Base-by-base conservation (phyloP, 495 filamentous ascomycete genomes). In the Gamarada debralockiae region DNA sequence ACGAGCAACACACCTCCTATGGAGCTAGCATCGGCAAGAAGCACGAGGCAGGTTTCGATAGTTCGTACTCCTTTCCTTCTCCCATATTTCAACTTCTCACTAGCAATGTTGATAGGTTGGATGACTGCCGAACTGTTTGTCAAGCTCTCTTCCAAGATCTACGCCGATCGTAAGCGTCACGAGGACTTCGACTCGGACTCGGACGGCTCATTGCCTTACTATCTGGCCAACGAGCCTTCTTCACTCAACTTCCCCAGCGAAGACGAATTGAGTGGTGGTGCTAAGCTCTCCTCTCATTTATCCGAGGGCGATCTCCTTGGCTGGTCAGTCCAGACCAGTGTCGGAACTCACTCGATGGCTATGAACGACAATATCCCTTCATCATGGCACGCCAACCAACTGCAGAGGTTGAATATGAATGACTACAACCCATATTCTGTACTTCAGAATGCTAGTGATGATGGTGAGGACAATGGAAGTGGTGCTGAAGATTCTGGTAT, bases 41-140 rank as follows among this genome's bases (percentile, higher is more conserved):
- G 27, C 87, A 90, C 46, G 79, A 89, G 63, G 87, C 86, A 15
- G 88, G 87, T 13, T 90, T 76, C 55, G 87, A 90, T 60, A 89
- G 86, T 69, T 53, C 47, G 65, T 63, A 2, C 1, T 36, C 2
- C 20, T 18, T 21, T 10, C 21, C 15, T 10, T 22, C 3, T 40
- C 23, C 15, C 1, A 17, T 24, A 33, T 23, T 15, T 39, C 5
- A 17, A 8, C 24, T 45, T 52, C 8, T 14, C 27, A 29, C 27
- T 42, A 38, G 38, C 17, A 29, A 31, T 29, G 5, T 10, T 42
- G 31, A 27, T 23, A 70, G 67, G 65, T 65, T 78, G 77, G 55
- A 74, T 87, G 58, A 84, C 86, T 0, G 85, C 86, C 0, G 72
- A 78, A 31, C 71, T 87, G 13, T 82, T 85, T 57, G 68, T 87